Conservation (phyloP, 495 filamentous ascomycete genomes). For the Durotheca rogersii region DNA sequence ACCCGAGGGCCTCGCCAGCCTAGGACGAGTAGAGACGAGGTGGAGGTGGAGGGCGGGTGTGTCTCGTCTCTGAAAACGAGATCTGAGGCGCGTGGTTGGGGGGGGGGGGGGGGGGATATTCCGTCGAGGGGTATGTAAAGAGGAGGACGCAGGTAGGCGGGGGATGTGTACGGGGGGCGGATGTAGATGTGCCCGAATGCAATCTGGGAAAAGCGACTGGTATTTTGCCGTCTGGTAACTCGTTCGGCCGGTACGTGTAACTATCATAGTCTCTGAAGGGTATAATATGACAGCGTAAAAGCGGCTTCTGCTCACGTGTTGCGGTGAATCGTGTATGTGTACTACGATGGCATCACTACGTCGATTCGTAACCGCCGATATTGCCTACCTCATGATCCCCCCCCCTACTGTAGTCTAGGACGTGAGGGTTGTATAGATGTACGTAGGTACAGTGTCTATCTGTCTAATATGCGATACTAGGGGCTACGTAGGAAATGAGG, state of each 20-base stretch:
- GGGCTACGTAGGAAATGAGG: too few relatives aligned
- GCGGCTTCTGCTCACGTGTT: background rate
- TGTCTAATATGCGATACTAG: too few relatives aligned
- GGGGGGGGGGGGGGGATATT: slow-evolving; percentile 7
- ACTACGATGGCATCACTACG: too few relatives aligned
- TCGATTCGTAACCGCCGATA: too few relatives aligned
- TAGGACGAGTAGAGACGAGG: slow-evolving; percentile 1
- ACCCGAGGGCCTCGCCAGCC: background rate
- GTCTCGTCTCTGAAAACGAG: slow-evolving; percentile 22
- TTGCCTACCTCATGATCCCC: too few relatives aligned
- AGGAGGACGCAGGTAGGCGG: background rate
- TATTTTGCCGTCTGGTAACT: slow-evolving; percentile 11
- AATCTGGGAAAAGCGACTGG: slow-evolving; percentile 3
- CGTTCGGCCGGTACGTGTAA: slow-evolving; percentile 26
- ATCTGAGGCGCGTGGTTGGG: slow-evolving; percentile 14
- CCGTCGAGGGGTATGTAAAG: slow-evolving; percentile 1
- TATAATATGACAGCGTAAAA: slow-evolving; percentile 31
- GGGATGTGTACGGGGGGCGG: background rate
- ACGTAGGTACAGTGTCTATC: too few relatives aligned
- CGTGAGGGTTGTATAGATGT: too few relatives aligned
- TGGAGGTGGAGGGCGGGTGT: slow-evolving; percentile 1
- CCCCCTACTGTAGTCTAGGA: too few relatives aligned
- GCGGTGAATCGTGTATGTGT: background rate
- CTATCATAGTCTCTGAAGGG: slow-evolving; percentile 24
- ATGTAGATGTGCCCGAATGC: slow-evolving; percentile 13